Percentiles rank a stretch among this genome's conserved stretches.
Conservation (phyloP, 1,284 basidiomycete species). For the Waitea zeae region DNA sequence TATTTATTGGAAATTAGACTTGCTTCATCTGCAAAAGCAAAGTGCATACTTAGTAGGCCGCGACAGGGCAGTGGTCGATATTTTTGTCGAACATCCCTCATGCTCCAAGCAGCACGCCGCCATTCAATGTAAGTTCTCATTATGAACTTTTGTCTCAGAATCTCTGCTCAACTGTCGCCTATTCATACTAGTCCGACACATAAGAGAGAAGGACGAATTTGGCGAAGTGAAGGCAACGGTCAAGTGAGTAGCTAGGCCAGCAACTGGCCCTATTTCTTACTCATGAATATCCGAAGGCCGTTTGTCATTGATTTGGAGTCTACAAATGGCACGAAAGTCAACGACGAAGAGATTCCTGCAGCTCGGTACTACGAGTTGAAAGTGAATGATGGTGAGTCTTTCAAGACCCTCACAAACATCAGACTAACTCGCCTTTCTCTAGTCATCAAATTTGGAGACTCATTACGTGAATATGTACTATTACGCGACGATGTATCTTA, state of each 20-base stretch:
- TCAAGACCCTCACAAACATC: not conserved
- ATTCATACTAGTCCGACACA: not conserved
- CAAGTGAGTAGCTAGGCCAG: conserved; percentile 1
- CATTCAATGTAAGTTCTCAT: conserved; percentile 58
- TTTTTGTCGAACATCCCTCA: conserved; percentile 87
- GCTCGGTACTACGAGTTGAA: conserved; percentile 87
- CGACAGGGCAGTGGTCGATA: conserved; percentile 79
- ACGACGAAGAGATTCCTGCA: conserved; percentile 70
- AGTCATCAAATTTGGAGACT: conserved; percentile 90
- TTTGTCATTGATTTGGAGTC: conserved; percentile 95
- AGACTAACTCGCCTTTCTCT: conserved; percentile 1
- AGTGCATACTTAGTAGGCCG: conserved; percentile 90
- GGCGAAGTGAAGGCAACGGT: conserved; percentile 2
- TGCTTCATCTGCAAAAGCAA: conserved; percentile 83
- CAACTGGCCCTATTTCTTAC: not conserved
- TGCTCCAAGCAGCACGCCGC: conserved; percentile 98
- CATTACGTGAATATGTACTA: conserved; percentile 76
- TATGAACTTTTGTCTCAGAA: conserved; percentile 1
- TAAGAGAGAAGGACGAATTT: conserved; percentile 4
- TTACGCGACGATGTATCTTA: conserved; percentile 62
- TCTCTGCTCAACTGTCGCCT: not conserved
- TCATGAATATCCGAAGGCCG: conserved; percentile 34
- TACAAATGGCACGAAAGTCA: conserved; percentile 89
- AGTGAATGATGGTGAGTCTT: conserved; percentile 61
- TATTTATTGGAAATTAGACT: conserved; percentile 29